These are phyloP conservation scores for Drechslera avenae DNA, from an alignment of 2,329 filamentous ascomycete genomes.

Conservation along the genomic window DNA sequence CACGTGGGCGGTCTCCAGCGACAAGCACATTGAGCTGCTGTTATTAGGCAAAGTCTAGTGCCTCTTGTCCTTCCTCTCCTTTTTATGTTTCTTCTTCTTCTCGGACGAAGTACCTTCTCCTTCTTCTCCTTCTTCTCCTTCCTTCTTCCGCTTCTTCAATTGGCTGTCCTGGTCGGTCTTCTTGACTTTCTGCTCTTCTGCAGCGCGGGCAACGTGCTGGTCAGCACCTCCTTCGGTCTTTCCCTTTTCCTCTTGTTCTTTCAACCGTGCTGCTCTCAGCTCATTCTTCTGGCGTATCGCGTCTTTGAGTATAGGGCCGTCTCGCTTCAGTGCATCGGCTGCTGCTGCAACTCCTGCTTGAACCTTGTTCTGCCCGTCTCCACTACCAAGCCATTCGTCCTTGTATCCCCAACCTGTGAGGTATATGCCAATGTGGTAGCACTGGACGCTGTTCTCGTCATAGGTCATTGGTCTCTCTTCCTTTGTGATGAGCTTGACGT, in stretches of 20 bases:
- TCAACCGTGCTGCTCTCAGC: conserved; percentile 19
- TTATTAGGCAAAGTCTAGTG: conserved; percentile 8
- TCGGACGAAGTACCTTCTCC: conserved; percentile 1
- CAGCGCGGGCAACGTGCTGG: neutral
- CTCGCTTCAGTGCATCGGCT: conserved; percentile 61
- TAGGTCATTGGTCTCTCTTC: conserved; percentile 61
- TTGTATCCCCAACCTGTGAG: conserved; percentile 72
- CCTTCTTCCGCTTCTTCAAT: conserved; percentile 16
- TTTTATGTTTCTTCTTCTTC: conserved; percentile 23
- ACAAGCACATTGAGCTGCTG: neutral
- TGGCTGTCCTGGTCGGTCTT: neutral
- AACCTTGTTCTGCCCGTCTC: conserved; percentile 68
- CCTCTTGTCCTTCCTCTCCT: conserved; percentile 21
- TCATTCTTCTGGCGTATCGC: conserved; percentile 31
- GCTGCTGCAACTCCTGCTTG: conserved; percentile 73
- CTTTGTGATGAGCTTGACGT: conserved; percentile 49
- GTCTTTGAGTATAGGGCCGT: conserved; percentile 20
- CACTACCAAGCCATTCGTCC: conserved; percentile 65
- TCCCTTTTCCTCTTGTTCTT: conserved; percentile 23
- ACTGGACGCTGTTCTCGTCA: conserved; percentile 56
- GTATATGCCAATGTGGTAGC: conserved; percentile 68
- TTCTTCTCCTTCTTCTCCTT: conserved; percentile 14
- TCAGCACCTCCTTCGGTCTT: conserved; percentile 14
- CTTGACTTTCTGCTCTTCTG: conserved; percentile 30
- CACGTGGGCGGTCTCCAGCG: neutral